A percentile compares a stretch with the other conserved stretches of the same genome.
Evolutionary conservation across 2,329 filamentous ascomycete genomes (phyloP).

Genomic region (Talaromyces sp.): DNA sequence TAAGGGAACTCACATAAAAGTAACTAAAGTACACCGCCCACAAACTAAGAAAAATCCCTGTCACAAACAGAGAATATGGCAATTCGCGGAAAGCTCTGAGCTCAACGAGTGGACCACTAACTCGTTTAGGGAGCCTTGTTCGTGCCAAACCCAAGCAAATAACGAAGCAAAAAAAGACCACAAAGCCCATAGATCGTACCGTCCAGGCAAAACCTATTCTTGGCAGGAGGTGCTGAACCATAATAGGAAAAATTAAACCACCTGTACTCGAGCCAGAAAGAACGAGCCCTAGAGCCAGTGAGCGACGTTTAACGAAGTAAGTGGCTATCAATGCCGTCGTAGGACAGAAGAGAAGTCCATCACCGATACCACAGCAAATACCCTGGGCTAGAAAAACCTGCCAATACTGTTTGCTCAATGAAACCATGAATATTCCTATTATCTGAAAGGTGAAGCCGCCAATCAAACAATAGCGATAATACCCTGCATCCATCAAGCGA

Average conservation of each 20-base stretch:
- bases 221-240: slow-evolving; percentile 38
- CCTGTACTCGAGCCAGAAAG: slow-evolving; percentile 39
- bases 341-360: slow-evolving; percentile 43
- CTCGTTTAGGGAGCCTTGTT: background rate
- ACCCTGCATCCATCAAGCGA: slow-evolving; percentile 41
- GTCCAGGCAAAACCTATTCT: slow-evolving; percentile 13
- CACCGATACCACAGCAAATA: slow-evolving; percentile 40
- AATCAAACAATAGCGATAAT: slow-evolving; percentile 31
- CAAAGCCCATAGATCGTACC: slow-evolving; percentile 13
- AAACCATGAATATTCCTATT: slow-evolving; percentile 47
- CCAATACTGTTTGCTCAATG: slow-evolving; percentile 44
- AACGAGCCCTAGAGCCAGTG: slow-evolving; percentile 20
- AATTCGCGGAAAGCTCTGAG: slow-evolving; percentile 13
- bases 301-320: slow-evolving; percentile 36
- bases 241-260: slow-evolving; percentile 46
- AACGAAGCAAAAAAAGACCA: slow-evolving; percentile 10
- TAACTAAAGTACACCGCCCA: slow-evolving; percentile 17
- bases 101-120: slow-evolving; percentile 10
- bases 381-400: slow-evolving; percentile 50
- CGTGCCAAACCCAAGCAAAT: slow-evolving; percentile 20
- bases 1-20: slow-evolving; percentile 28
- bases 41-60: slow-evolving; percentile 15
- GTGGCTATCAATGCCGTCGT: slow-evolving; percentile 37
- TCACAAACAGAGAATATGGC: slow-evolving; percentile 13
- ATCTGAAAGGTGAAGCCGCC: slow-evolving; percentile 33